Evolutionary conservation across 83 land plant genomes (phyloP).

Genomic region (Diphasiastrum complanatum): DNA sequence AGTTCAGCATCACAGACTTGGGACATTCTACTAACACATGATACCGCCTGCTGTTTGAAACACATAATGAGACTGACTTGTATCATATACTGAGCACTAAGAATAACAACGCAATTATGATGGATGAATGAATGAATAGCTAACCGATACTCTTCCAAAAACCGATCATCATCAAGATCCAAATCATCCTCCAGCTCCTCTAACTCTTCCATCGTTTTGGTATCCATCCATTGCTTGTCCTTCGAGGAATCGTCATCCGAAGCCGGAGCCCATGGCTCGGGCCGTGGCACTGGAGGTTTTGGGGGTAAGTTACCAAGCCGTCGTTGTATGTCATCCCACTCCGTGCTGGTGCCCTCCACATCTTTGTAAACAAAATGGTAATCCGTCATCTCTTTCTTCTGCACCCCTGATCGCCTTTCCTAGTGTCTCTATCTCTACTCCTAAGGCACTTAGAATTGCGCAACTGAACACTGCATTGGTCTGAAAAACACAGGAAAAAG

Average conservation of each 20-base stretch:
- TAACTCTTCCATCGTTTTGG: slow-evolving; percentile 69
- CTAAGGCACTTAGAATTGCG: no score
- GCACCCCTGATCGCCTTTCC: no score
- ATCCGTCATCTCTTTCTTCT: slow-evolving; percentile 39
- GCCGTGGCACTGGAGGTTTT: slow-evolving; percentile 64
- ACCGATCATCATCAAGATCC: slow-evolving; percentile 75
- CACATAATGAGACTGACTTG: no score
- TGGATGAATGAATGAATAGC: background rate
- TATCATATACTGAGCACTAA: no score
- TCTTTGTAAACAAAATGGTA: slow-evolving; percentile 66
- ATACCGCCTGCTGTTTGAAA: no score
- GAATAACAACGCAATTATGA: background rate
- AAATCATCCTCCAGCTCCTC: slow-evolving; percentile 81
- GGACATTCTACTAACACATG: no score
- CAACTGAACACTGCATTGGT: no score
- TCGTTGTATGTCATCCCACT: slow-evolving; percentile 97
- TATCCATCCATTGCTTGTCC: slow-evolving; percentile 66
- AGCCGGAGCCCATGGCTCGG: slow-evolving; percentile 64
- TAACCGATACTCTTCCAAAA: slow-evolving; percentile 90
- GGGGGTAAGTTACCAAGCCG: slow-evolving; percentile 83
- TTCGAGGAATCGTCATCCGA: slow-evolving; percentile 40
- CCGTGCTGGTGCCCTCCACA: slow-evolving; percentile 56
- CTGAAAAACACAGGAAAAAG: no score
- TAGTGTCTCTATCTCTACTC: no score
- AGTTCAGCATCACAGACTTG: no score